Conservation (phyloP, 2,329 filamentous ascomycete genomes). For the Trematosphaeria pertusa region DNA sequence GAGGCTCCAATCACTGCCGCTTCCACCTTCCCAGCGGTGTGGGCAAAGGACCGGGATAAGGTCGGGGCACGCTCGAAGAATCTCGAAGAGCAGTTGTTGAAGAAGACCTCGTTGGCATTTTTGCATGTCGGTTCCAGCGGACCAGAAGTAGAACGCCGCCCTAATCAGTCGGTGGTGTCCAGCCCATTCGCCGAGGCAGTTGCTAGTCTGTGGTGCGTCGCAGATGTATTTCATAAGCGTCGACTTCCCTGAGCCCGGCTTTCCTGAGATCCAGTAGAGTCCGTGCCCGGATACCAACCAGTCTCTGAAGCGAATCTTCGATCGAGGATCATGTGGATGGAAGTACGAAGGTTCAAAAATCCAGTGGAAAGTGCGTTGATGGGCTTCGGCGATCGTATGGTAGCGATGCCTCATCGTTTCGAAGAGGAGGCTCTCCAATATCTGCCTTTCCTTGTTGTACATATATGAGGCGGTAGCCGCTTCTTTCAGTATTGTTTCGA, state of each 20-base stretch:
- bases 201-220: constrained; percentile 31
- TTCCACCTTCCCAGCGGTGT: neutral
- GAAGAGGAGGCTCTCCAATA: constrained; percentile 6
- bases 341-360: constrained; percentile 8
- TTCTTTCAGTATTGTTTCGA: neutral
- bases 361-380: constrained; percentile 11
- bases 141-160: constrained; percentile 53
- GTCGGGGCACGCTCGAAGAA: constrained; percentile 3
- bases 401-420: constrained; percentile 7
- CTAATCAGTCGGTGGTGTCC: constrained; percentile 31
- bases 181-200: constrained; percentile 47
- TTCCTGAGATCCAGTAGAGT: constrained; percentile 51
- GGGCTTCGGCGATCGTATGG: constrained; percentile 6
- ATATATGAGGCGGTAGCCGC: neutral
- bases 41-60: neutral
- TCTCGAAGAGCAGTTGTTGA: constrained; percentile 45
- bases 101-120: constrained; percentile 52
- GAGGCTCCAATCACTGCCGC: neutral
- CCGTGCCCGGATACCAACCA: constrained; percentile 10
- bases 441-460: neutral
- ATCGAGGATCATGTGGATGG: constrained; percentile 1
- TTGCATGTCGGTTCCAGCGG: constrained; percentile 48
- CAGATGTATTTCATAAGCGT: constrained; percentile 56
- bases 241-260: constrained; percentile 57
- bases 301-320: constrained; percentile 3